A percentile compares a stretch with the other conserved stretches of the same genome.
phyloP scores from a whole-genome alignment of 768 basidiomycete genomes.

The Boletus huronensis region DNA sequence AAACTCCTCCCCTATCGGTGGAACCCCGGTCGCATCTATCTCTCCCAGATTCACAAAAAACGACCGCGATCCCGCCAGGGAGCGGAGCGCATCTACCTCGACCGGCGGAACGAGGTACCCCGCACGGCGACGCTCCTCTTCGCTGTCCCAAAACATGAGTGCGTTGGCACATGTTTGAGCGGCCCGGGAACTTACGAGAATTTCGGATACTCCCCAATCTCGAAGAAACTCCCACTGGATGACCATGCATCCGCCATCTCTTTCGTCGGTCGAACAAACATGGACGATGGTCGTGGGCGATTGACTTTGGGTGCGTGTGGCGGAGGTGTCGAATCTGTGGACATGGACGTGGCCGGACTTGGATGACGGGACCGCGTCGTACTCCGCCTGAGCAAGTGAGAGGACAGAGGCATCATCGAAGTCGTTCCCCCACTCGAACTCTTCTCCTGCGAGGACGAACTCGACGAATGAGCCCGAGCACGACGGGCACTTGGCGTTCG shows the following conservation, averaged over 20 bases:
- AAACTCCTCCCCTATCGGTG: constrained; percentile 36
- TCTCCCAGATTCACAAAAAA: constrained; percentile 41
- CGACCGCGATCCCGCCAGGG: constrained; percentile 41
- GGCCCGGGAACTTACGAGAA: constrained; percentile 14
- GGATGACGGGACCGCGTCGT: constrained; percentile 1
- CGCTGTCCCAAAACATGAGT: constrained; percentile 4
- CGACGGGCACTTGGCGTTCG: constrained; percentile 2
- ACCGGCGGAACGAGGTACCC: constrained; percentile 2
- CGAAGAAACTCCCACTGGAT: background rate
- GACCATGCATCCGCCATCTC: constrained; percentile 5
- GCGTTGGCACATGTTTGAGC: background rate
- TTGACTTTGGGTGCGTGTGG: background rate
- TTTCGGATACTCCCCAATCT: constrained; percentile 1
- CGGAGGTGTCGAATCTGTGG: background rate
- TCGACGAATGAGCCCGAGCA: constrained; percentile 6
- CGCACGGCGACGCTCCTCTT: background rate
- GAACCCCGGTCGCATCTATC: constrained; percentile 24
- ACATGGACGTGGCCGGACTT: background rate
- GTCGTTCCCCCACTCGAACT: background rate
- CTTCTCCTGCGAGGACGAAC: constrained; percentile 3
- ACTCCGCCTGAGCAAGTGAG: constrained; percentile 5
- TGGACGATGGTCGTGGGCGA: constrained; percentile 14
- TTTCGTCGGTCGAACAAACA: constrained; percentile 14
- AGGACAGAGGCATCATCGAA: constrained; percentile 2
- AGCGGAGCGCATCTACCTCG: constrained; percentile 39